Base-by-base conservation (phyloP, 2,329 filamentous ascomycete species). In the Fusarium irregulare region DNA sequence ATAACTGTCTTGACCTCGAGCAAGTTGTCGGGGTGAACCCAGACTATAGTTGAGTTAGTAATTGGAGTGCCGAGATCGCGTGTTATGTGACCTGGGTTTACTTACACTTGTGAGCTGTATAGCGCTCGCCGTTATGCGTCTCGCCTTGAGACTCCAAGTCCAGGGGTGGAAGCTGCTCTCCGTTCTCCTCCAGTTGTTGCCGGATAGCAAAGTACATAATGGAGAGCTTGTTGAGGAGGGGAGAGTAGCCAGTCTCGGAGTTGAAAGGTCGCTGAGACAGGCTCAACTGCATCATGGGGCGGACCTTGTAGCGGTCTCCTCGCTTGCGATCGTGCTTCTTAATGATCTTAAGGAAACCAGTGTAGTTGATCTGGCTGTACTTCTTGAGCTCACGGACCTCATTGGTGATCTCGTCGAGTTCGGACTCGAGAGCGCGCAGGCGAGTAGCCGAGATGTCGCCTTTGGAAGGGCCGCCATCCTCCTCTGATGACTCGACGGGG, bases 311-410 rank as follows among this genome's bases (percentile, higher is more conserved):
- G 56, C 90, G 87, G 71, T 90, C 87, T 59, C 94, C 94, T 72
- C 95, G 88, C 83, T 95, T 97, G 72, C 96, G 92, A 81, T 99
- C 96, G 82, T 99, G 96, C 83, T 99, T 99, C 89, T 99, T 99
- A 60, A 94, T 94, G 49, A 97, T 97, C 86, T 99, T 99, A 78
- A 98, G 87, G 81, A 98, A 97, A 49, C 94, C 96, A 8, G 96
- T 97, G 81, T 98, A 99, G 83, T 99, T 99, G 83, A 98, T 91
- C 70, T 91, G 92, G 80, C 93, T 96, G 83, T 96, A 99, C 80
- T 93, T 96, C 82, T 97, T 96, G 73, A 99, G 87, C 84, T 97
- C 93, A 79, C 92, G 95, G 76, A 97, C 91, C 81, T 98, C 93
- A 78, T 93, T 93, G 34, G 93, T 96, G 80, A 98, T 96, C 56